Evolutionary conservation across 2,329 filamentous ascomycete species (phyloP), one percentile per base, ranked within the genome.

Genomic region (Aspergillus glaucus): DNA sequence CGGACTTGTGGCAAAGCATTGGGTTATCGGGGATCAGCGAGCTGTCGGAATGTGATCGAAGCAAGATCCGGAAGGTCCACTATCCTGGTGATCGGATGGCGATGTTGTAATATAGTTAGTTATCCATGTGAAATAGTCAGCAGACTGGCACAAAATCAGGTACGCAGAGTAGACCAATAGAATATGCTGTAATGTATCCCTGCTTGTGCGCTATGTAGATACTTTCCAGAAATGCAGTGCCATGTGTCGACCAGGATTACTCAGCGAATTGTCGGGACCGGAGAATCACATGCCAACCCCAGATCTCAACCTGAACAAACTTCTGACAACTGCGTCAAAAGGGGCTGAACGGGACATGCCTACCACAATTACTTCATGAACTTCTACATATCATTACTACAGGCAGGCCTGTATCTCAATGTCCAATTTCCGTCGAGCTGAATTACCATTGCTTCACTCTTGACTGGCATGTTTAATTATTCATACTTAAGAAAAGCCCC

Each of bases 1-100:
- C 66, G 22, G 82, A 78, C 60, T 65, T 75, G 14, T 80, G 82
- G 60, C 73, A 79, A 47, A 78, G 71, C 7, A 78, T 84, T 75
- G 75, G 76, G 1, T 62, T 82, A 43, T 66, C 74, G 2, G 80
- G 80, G 0, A 76, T 79, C 47, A 54, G 58, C 10, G 65, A 56
- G 61, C 55, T 70, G 30, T 53, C 53, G 8, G 66, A 70, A 36
- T 69, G 67, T 49, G 59, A 61, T 32, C 57, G 65, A 24, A 59
- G 55, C 26, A 57, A 62, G 53, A 56, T 71, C 41, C 56, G 65
- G 46, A 65, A 57, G 48, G 60, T 69, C 12, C 60, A 67, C 41
- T 65, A 70, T 51, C 55, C 56, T n/a, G 66, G 66, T 10, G 66
- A 70, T 47, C 15, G 56, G 46, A 67, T 64, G 45, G 59, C 61